Evolutionary conservation across 371 early-diverging fungal species (phyloP), one percentile per base, ranked within the genome.

Genomic region (Mortierella sp.): DNA sequence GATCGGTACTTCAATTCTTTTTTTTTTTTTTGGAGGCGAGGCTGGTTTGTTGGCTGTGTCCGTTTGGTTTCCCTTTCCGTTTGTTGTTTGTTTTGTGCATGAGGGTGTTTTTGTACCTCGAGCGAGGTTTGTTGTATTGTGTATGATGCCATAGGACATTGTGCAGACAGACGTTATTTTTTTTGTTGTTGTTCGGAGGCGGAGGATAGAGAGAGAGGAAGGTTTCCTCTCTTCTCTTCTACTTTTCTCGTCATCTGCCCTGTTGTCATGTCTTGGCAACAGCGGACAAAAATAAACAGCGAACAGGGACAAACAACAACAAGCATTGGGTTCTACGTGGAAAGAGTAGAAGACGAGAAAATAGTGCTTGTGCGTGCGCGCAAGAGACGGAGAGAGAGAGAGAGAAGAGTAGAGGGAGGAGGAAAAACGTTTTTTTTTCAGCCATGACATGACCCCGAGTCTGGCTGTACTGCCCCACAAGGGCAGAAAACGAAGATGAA

Each of bases 131-230:
- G 48, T 46, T 46, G 48, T 46, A 13, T 28, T 59, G 5, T 28
- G 19, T 59, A 59, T 59, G 59, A 59, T 59, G 59, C 59, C 59
- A 59, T 59, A 31, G 34, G 59, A 31, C 59, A 59, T 13, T 57
- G 57, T 26, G 57, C 57, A 57, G 4, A 57, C 26, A 31, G 59
- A 59, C 59, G 16, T 31, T 59, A 59, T 31, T 31, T 59, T 59
- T 57, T 57, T 55, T 28, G 0, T 55, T 11, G 9, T 26, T 57
- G n/a, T 57, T 57, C 57, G 57, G 57, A 57, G 57, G 57, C 26
- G 14, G 57, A 57, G 28, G 57, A 57, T 54, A n/a, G 54, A 54
- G 10, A 0, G 53, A 57, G 28, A 55, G 28, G 11, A n/a, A n/a
- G 6, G 43, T 40, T 40, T 40, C 6, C 28, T 13, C 11, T n/a